Percentiles rank a stretch among this genome's conserved stretches.
Conservation (phyloP, 1,284 basidiomycete genomes). For the Fistulina hepatica region DNA sequence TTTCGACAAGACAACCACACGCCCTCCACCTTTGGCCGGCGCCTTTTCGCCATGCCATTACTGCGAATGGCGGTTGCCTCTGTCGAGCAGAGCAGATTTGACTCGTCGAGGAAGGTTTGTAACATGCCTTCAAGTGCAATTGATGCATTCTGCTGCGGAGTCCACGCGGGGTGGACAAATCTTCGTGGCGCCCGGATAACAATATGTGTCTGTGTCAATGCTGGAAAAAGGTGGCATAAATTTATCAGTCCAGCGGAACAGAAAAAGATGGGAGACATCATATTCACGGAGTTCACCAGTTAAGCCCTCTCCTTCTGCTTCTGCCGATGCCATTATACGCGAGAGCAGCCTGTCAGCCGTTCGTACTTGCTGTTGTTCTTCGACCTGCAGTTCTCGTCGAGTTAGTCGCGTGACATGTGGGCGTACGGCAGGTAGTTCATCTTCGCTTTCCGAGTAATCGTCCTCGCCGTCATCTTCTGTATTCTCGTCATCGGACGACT, state of each 20-base stretch:
- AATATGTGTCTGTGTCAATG: slow-evolving; percentile 59
- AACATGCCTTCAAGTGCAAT: slow-evolving; percentile 32
- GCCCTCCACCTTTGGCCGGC: slow-evolving; percentile 39
- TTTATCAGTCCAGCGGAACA: background rate
- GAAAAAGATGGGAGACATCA: slow-evolving; percentile 1
- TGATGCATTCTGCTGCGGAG: slow-evolving; percentile 51
- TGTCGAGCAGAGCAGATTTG: slow-evolving; percentile 11
- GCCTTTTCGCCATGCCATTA: slow-evolving; percentile 15
- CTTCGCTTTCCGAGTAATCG: slow-evolving; percentile 14
- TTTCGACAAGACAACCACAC: slow-evolving; percentile 39
- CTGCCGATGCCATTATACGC: too few relatives aligned
- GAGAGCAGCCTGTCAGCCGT: slow-evolving; percentile 10
- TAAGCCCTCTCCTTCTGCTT: slow-evolving; percentile 43
- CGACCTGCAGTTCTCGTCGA: background rate
- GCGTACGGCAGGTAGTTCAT: slow-evolving; percentile 34
- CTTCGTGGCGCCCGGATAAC: slow-evolving; percentile 59
- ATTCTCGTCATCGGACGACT: slow-evolving; percentile 13
- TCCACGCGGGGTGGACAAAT: slow-evolving; percentile 63
- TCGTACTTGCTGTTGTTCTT: slow-evolving; percentile 3
- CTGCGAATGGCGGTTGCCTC: background rate
- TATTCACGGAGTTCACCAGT: slow-evolving; percentile 47
- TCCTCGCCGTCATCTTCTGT: too few relatives aligned
- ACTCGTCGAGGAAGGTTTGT: slow-evolving; percentile 27
- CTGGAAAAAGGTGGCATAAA: slow-evolving; percentile 24
- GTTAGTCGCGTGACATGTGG: slow-evolving; percentile 40